These are phyloP conservation scores for Senna siamea DNA, from an alignment of 306 rosid species.

Conservation along the genomic window DNA sequence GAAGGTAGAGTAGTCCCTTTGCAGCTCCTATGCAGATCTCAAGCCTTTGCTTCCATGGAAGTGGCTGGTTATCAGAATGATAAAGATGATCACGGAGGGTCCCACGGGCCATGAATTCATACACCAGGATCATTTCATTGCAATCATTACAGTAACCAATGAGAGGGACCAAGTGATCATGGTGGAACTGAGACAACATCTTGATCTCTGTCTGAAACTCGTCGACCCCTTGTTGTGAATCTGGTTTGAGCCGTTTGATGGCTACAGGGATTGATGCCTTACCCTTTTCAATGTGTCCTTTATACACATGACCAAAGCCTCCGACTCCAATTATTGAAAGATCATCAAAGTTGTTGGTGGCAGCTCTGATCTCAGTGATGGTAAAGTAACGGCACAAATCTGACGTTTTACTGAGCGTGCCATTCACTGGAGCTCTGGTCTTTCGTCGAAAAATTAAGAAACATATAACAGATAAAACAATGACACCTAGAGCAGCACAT, in stretches of 20 bases:
- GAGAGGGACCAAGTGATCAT: slow-evolving; percentile 46
- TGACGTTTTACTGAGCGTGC: neutral
- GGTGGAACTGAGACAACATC: slow-evolving; percentile 45
- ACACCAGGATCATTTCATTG: slow-evolving; percentile 49
- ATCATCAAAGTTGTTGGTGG: slow-evolving; percentile 42
- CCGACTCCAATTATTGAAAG: slow-evolving; percentile 39
- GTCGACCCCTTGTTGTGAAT: slow-evolving; percentile 41
- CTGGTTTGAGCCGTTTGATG: slow-evolving; percentile 44
- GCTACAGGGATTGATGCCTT: slow-evolving; percentile 28
- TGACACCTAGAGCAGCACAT: neutral
- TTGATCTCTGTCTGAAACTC: slow-evolving; percentile 51
- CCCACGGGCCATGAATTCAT: slow-evolving; percentile 57
- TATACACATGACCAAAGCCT: slow-evolving; percentile 50
- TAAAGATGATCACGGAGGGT: slow-evolving; percentile 49
- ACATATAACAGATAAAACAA: neutral
- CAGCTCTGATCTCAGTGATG: slow-evolving; percentile 39
- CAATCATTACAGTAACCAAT: slow-evolving; percentile 45
- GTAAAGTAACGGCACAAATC: slow-evolving; percentile 40
- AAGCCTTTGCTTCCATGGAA: slow-evolving; percentile 50
- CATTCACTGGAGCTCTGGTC: neutral
- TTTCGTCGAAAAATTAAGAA: slow-evolving; percentile 25
- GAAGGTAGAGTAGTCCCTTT: slow-evolving; percentile 53
- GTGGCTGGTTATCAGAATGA: neutral
- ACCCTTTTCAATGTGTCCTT: slow-evolving; percentile 19
- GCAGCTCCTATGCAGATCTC: slow-evolving; percentile 47